A percentile compares a stretch with the other conserved stretches of the same genome.
phyloP scores from a whole-genome alignment of 192 early-diverging fungal species.

The Funneliformis mosseae region DNA sequence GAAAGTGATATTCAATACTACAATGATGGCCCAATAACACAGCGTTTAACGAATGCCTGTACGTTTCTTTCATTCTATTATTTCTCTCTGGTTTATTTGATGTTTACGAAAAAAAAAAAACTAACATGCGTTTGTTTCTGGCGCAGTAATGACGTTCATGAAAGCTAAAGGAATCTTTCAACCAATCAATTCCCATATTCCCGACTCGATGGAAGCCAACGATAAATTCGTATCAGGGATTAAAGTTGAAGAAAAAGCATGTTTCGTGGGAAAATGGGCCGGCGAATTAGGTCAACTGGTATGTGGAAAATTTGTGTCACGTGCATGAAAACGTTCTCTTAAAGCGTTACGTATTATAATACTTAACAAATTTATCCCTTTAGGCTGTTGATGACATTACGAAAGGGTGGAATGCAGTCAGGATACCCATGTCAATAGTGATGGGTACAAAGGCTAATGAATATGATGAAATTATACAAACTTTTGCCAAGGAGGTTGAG shows the following conservation, averaged over 20 bases:
- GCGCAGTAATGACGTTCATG: neutral
- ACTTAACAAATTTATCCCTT: no score
- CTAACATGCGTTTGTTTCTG: neutral
- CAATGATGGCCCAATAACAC: conserved; percentile 19
- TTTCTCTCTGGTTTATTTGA: neutral
- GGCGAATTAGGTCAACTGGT: conserved; percentile 28
- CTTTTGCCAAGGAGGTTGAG: conserved; percentile 24
- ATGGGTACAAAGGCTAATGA: conserved; percentile 3
- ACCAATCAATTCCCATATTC: neutral
- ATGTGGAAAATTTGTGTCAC: neutral
- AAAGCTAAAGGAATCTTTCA: conserved; percentile 19
- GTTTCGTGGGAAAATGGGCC: conserved; percentile 28
- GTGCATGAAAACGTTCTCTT: no score
- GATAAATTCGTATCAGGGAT: neutral
- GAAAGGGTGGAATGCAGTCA: neutral
- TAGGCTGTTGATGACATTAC: conserved; percentile 23
- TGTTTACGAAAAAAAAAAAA: neutral
- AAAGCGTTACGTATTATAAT: no score
- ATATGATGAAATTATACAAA: conserved; percentile 20
- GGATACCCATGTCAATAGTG: neutral
- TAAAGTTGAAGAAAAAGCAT: neutral
- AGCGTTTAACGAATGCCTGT: conserved; percentile 12
- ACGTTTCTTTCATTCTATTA: neutral
- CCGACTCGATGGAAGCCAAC: neutral
- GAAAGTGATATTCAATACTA: conserved; percentile 22